phyloP scores from a whole-genome alignment of 1,139 yeast species.

The Blastobotrys proliferans region DNA sequence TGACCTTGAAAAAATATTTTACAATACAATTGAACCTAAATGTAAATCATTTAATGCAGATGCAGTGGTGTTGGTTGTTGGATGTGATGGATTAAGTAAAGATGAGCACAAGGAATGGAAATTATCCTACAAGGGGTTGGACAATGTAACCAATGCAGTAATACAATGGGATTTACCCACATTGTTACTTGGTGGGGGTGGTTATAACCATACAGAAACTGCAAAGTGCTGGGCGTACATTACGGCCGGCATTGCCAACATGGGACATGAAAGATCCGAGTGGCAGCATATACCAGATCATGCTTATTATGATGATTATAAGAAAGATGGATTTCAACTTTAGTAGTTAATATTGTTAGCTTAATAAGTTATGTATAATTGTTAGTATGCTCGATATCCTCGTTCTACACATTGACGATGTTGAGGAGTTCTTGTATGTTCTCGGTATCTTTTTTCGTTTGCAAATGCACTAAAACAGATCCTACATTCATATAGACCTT shows the following conservation, averaged over 20 bases:
- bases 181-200: conserved; percentile 72
- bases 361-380: not conserved
- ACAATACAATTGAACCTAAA: conserved; percentile 44
- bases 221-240: conserved; percentile 64
- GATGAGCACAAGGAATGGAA: conserved; percentile 70
- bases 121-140: conserved; percentile 51
- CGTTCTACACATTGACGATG: conserved; percentile 14
- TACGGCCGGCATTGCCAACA: conserved; percentile 40
- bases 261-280: conserved; percentile 9
- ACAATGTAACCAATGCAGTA: conserved; percentile 37
- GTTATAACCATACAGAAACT: conserved; percentile 60
- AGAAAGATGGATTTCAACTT: conserved; percentile 46
- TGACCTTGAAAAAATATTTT: conserved; percentile 38
- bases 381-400: conserved; percentile 5
- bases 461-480: conserved; percentile 16
- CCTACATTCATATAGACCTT: conserved; percentile 16
- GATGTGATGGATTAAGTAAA: conserved; percentile 64
- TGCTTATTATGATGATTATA: conserved; percentile 43
- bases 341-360: not conserved
- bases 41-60: conserved; percentile 44
- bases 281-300: conserved; percentile 54
- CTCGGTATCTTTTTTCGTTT: conserved; percentile 14
- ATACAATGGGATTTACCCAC: conserved; percentile 37
- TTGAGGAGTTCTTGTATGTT: conserved; percentile 12
- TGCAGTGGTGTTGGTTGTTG: conserved; percentile 60